Evolutionary conservation across 2,329 filamentous ascomycete genomes (phyloP).

Genomic region (Neonectria neomacrospora): DNA sequence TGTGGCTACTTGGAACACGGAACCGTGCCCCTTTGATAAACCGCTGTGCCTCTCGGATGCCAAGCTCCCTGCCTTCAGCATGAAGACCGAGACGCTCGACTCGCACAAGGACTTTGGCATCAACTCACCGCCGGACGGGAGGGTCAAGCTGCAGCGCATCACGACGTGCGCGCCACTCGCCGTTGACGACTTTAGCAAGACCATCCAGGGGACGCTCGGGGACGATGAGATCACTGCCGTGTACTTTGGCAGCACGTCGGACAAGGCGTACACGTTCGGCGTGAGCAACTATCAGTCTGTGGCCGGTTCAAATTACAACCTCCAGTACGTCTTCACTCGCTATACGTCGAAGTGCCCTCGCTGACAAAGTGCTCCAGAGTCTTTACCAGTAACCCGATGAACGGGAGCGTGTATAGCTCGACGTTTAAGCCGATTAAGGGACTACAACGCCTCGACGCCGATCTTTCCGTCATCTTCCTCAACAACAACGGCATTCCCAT

Average conservation of each 20-base stretch:
- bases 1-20: not conserved
- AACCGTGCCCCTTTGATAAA: not conserved
- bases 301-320: not conserved
- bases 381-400: not conserved
- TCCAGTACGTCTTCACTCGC: not conserved
- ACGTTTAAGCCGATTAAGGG: constrained; percentile 11
- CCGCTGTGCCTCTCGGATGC: not conserved
- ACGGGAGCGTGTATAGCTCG: not conserved
- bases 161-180: constrained; percentile 9
- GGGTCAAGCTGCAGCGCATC: constrained; percentile 12
- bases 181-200: not conserved
- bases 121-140: constrained; percentile 3
- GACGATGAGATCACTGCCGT: not conserved
- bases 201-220: not conserved
- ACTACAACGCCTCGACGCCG: constrained; percentile 15
- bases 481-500: constrained; percentile 20
- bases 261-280: not conserved
- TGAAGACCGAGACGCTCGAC: constrained; percentile 6
- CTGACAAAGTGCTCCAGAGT: not conserved
- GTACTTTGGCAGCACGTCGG: not conserved
- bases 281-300: not conserved
- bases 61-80: not conserved
- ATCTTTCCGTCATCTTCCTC: constrained; percentile 20
- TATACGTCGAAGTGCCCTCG: not conserved
- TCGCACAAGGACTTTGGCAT: constrained; percentile 24